phyloP scores from a whole-genome alignment of 177 flowering plant species.

The Tripterygium wilfordii region DNA sequence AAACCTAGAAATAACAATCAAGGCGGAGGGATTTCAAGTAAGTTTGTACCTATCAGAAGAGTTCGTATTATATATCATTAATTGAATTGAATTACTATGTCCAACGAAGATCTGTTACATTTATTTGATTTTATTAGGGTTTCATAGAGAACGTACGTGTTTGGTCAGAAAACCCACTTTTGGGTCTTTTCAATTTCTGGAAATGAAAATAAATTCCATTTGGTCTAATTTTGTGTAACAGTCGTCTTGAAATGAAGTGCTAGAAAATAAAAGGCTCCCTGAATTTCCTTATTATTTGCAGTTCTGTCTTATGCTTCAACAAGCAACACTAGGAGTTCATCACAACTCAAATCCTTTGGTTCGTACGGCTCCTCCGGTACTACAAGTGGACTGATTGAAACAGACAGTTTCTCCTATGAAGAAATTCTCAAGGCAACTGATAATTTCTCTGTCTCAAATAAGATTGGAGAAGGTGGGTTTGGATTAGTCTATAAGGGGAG shows the following conservation, averaged over 20 bases:
- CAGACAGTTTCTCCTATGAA: slow-evolving; percentile 28
- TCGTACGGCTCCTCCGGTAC: slow-evolving; percentile 22
- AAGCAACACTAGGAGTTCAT: slow-evolving; percentile 22
- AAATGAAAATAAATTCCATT: no score
- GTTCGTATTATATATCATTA: no score
- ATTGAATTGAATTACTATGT: no score
- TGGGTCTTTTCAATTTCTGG: no score
- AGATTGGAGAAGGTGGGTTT: slow-evolving; percentile 65
- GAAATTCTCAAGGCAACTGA: slow-evolving; percentile 55
- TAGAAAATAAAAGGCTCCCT: no score
- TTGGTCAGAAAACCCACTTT: no score
- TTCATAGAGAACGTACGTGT: background rate
- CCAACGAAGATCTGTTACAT: background rate
- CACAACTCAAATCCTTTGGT: slow-evolving; percentile 18
- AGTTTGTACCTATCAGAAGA: slow-evolving; percentile 14
- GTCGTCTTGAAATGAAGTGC: no score
- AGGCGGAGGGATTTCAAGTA: slow-evolving; percentile 22
- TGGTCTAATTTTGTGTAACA: no score
- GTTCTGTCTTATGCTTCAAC: slow-evolving; percentile 29
- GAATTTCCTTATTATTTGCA: slow-evolving; percentile 10
- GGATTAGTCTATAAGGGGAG: slow-evolving; percentile 60
- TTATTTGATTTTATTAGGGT: background rate
- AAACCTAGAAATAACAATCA: slow-evolving; percentile 4
- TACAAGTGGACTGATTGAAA: slow-evolving; percentile 16
- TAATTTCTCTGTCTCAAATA: slow-evolving; percentile 43